Conservation (phyloP, 225 moss, liverwort and hornwort species). For the Bryum argenteum region DNA sequence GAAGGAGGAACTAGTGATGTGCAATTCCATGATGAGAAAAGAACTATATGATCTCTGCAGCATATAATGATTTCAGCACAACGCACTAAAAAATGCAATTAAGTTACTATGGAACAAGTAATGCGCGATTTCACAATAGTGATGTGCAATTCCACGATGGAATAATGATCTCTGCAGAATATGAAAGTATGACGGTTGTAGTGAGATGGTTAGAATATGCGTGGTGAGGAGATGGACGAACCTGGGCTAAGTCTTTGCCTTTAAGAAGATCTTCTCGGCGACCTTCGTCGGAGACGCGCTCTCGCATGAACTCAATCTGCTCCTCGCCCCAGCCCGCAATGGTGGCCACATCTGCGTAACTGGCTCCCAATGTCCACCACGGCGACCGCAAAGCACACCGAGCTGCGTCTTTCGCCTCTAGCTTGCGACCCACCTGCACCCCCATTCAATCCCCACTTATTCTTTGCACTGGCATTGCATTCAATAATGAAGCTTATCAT, state of each 20-base stretch:
- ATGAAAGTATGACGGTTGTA: background rate
- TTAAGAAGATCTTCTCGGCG: slow-evolving; percentile 89
- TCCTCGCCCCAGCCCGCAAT: slow-evolving; percentile 98
- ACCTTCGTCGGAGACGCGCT: slow-evolving; percentile 88
- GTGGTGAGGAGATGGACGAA: slow-evolving; percentile 18
- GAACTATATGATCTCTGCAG: too few relatives aligned
- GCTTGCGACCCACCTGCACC: slow-evolving; percentile 61
- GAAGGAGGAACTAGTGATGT: too few relatives aligned
- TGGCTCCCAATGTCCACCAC: slow-evolving; percentile 91
- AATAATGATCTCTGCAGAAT: too few relatives aligned
- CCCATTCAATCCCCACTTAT: slow-evolving; percentile 14
- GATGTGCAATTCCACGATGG: too few relatives aligned
- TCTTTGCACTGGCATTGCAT: too few relatives aligned
- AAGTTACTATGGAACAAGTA: too few relatives aligned
- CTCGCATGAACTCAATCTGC: slow-evolving; percentile 91
- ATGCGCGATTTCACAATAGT: too few relatives aligned
- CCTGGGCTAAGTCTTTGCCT: slow-evolving; percentile 88
- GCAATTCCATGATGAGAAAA: too few relatives aligned
- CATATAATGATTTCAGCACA: too few relatives aligned
- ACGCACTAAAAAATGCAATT: too few relatives aligned
- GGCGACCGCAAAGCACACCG: slow-evolving; percentile 85
- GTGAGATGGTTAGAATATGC: too few relatives aligned
- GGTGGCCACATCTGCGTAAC: slow-evolving; percentile 73
- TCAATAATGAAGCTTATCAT: too few relatives aligned
- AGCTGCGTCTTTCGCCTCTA: slow-evolving; percentile 92